phyloP scores from a whole-genome alignment of 805 yeast genomes.

The Candida sithepensis region DNA sequence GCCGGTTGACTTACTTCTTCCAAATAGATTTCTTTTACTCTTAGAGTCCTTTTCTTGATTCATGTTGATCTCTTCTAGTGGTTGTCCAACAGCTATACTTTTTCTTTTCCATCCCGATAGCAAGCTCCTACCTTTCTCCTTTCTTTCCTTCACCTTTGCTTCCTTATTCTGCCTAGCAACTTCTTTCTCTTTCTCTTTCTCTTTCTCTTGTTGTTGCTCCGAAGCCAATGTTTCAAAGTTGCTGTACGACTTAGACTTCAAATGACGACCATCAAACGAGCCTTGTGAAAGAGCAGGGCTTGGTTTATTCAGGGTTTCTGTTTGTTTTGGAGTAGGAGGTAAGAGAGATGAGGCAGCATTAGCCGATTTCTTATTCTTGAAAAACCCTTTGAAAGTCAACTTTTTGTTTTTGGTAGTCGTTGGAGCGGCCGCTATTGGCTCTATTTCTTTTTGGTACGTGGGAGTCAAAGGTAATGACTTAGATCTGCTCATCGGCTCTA shows the following conservation, averaged over 20 bases:
- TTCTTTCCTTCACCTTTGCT: slow-evolving; percentile 15
- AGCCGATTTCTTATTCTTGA: slow-evolving; percentile 15
- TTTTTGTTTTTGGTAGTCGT: slow-evolving; percentile 16
- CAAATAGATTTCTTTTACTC: slow-evolving; percentile 11
- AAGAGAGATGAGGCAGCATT: neutral
- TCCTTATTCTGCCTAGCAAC: slow-evolving; percentile 1
- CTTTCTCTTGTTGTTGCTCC: neutral
- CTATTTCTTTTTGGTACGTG: neutral
- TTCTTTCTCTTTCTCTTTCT: neutral
- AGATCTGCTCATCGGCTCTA: neutral
- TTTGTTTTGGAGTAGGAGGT: neutral
- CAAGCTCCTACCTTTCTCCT: slow-evolving; percentile 28
- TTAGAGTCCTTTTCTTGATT: neutral
- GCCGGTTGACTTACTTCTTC: slow-evolving; percentile 11
- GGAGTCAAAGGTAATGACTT: slow-evolving; percentile 2
- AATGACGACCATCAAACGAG: slow-evolving; percentile 7
- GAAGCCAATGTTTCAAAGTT: slow-evolving; percentile 8
- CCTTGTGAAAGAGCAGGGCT: slow-evolving; percentile 16
- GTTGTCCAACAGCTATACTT: slow-evolving; percentile 18
- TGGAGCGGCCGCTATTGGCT: neutral
- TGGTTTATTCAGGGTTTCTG: neutral
- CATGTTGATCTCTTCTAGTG: slow-evolving; percentile 8
- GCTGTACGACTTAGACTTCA: slow-evolving; percentile 19
- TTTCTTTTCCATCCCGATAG: slow-evolving; percentile 30
- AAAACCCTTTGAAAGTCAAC: slow-evolving; percentile 28